Base-by-base conservation (phyloP, 805 yeast species). In the Trichomonascus vanleenenianus region DNA sequence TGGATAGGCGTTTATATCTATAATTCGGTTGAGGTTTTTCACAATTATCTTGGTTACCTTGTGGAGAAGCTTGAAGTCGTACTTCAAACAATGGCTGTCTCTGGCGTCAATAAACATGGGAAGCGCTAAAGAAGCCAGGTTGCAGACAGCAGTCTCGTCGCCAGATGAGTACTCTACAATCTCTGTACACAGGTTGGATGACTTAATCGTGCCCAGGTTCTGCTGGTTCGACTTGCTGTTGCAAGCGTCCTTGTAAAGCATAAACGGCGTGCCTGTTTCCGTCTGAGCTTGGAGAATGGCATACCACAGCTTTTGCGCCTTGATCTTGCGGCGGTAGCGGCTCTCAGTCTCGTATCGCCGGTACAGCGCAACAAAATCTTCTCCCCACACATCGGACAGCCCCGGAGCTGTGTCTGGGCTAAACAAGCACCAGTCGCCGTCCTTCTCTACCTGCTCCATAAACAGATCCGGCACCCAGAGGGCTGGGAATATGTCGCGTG, bases 211-310 rank as follows among this genome's bases (percentile, higher is more conserved):
- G 39, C 97, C 97, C 54, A 89, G 68, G 59, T 89, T 88, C 68
- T 84, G 77, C 63, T 89, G 97, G 64, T 91, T 91, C 38, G 88
- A 77, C 63, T 88, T 87, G 33, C 59, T 51, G 63, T 89, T 89
- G 67, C 96, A 85, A n/a, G 95, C 77, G 68, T 89, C 97, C 58
- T 89, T 91, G 70, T 85, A 89, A n/a, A 91, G 69, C 78, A 89
- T 78, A 66, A 85, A 89, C 12, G 97, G 97, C 50, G 83, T 84
- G 42, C 97, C 97, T 2, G 97, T 89, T 64, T 89, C 96, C 20
- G 89, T 83, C 66, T 89, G 97, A 15, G 96, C 78, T 56, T 85
- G 88, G 45, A 89, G 63, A 43, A 89, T 86, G 22, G 87, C 80
- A 50, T 76, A 72, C 96, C 97, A 89, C 33, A 89, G 68, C 59